Percentiles rank a stretch among this genome's conserved stretches.
Conservation (phyloP, 352 stramenopile genomes). For the Phytophthora sp. region DNA sequence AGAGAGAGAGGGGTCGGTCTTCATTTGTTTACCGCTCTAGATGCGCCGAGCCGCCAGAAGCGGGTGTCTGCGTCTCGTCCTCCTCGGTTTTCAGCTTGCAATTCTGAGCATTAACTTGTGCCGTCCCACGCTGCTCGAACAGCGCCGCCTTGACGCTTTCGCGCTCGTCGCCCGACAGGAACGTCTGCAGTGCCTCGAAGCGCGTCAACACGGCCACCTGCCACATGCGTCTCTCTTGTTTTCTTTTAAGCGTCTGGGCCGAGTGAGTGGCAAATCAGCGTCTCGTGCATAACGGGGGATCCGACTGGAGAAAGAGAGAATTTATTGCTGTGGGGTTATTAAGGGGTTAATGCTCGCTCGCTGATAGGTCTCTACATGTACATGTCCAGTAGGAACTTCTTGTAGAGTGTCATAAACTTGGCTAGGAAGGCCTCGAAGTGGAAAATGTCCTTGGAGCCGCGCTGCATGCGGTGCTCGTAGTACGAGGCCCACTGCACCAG, state of each 20-base stretch:
- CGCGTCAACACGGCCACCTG: constrained; percentile 42
- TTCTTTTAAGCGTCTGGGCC: not conserved
- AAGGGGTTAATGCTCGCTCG: too few species aligned
- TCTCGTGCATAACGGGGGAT: constrained; percentile 13
- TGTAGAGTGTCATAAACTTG: constrained; percentile 99
- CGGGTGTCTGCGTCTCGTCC: not conserved
- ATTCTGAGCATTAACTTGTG: constrained; percentile 15
- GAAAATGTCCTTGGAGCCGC: constrained; percentile 98
- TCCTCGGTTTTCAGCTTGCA: not conserved
- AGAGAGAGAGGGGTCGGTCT: not conserved
- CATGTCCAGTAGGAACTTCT: constrained; percentile 97
- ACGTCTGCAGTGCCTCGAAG: constrained; percentile 48
- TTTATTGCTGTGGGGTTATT: too few species aligned
- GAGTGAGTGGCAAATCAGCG: constrained; percentile 24
- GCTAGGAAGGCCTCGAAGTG: constrained; percentile 99
- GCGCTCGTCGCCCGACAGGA: constrained; percentile 38
- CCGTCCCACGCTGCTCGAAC: constrained; percentile 12
- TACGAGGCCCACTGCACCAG: constrained; percentile 88
- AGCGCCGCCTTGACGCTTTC: constrained; percentile 35
- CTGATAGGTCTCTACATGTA: constrained; percentile 63
- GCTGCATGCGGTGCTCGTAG: constrained; percentile 96
- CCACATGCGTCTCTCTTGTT: too few species aligned
- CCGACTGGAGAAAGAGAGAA: not conserved
- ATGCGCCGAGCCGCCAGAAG: constrained; percentile 38
- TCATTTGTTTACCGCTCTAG: constrained; percentile 52